Evolutionary conservation across 2,329 filamentous ascomycete species (phyloP).

Genomic region (Didymella sp.): DNA sequence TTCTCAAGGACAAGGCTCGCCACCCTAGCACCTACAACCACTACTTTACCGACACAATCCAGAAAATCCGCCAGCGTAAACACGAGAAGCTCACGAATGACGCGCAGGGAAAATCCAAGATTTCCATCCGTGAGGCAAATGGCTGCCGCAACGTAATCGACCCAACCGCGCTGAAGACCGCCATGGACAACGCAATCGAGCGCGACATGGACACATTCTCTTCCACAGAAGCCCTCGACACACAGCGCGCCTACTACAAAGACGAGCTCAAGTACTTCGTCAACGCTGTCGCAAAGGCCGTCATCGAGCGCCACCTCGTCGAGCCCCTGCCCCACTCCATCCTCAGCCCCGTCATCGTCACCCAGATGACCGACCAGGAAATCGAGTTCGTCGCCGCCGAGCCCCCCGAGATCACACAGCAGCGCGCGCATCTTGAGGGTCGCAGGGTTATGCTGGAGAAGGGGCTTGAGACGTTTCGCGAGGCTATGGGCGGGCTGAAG

Average conservation of each 20-base stretch:
- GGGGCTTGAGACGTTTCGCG: conserved; percentile 43
- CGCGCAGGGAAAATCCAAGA: background rate
- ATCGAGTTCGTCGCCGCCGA: conserved; percentile 47
- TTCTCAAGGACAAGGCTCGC: conserved; percentile 56
- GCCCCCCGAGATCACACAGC: conserved; percentile 33
- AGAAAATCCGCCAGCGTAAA: conserved; percentile 33
- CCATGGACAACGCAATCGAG: conserved; percentile 17
- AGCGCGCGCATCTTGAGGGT: conserved; percentile 39
- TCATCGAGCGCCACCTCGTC: conserved; percentile 51
- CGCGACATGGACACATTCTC: conserved; percentile 47
- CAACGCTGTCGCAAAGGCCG: conserved; percentile 43
- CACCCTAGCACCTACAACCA: conserved; percentile 64
- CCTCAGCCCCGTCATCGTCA: conserved; percentile 41
- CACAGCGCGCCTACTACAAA: conserved; percentile 48
- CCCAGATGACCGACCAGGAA: conserved; percentile 44
- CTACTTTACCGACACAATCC: conserved; percentile 43
- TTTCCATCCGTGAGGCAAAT: background rate
- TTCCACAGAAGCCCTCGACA: conserved; percentile 48
- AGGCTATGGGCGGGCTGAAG: conserved; percentile 33
- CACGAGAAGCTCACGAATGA: conserved; percentile 3
- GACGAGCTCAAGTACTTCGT: conserved; percentile 50
- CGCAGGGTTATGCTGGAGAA: conserved; percentile 46
- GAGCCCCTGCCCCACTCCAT: conserved; percentile 36
- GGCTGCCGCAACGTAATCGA: background rate
- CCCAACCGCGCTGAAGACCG: background rate